Evolutionary conservation across 352 stramenopile species (phyloP).

Genomic region (Phytopythium montanum): DNA sequence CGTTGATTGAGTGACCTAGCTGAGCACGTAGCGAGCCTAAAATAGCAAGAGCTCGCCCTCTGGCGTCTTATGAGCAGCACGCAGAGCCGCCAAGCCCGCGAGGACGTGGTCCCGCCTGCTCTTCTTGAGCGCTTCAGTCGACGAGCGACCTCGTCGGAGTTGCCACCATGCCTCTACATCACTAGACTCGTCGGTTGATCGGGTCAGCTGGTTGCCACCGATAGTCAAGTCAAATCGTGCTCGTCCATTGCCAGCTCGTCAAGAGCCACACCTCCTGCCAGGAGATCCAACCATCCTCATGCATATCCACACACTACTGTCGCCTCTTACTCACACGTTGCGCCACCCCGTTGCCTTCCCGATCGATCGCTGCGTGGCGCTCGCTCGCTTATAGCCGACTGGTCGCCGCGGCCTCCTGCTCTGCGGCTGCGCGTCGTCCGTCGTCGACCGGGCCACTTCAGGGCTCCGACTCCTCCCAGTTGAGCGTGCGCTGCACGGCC

Average conservation of each 20-base stretch:
- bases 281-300: not conserved
- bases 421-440: too few relatives aligned
- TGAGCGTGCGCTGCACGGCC: slow-evolving; percentile 78
- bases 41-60: not conserved
- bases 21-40: not conserved
- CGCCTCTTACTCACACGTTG: slow-evolving; percentile 1
- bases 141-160: not conserved
- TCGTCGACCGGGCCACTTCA: slow-evolving; percentile 3
- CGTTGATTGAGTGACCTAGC: not conserved
- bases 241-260: not conserved
- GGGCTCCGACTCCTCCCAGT: slow-evolving; percentile 66
- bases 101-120: not conserved
- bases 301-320: not conserved
- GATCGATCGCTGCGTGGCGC: not conserved
- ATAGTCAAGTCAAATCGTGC: not conserved
- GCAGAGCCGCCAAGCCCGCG: not conserved
- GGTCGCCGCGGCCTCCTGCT: not conserved
- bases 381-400: slow-evolving; percentile 6
- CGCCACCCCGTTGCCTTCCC: too few relatives aligned
- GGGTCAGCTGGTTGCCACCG: too few relatives aligned
- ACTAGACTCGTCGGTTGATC: too few relatives aligned
- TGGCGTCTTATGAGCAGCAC: not conserved
- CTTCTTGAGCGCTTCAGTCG: too few relatives aligned
- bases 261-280: not conserved
- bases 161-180: too few relatives aligned